Percentiles rank a stretch among this genome's conserved stretches.
Evolutionary conservation across 345 rosid species (phyloP).

Genomic region (Gossypium thurberi): DNA sequence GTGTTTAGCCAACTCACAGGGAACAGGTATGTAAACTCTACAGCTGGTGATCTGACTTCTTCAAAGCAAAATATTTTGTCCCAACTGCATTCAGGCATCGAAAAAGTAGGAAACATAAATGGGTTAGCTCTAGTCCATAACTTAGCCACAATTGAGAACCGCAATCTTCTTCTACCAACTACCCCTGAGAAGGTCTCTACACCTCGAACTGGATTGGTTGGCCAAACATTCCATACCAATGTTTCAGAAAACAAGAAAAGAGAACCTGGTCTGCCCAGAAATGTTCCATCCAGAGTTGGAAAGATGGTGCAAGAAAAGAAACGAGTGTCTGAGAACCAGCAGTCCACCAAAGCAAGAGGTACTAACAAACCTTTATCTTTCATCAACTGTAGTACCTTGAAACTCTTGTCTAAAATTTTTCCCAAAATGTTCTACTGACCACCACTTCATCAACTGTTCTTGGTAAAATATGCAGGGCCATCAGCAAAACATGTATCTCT

Average conservation of each 20-base stretch:
- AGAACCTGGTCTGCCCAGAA: constrained; percentile 18
- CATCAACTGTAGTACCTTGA: constrained; percentile 17
- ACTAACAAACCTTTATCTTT: constrained; percentile 18
- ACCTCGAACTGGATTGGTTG: constrained; percentile 16
- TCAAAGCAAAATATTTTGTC: constrained; percentile 14
- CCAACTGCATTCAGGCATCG: constrained; percentile 7
- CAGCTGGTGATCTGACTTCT: constrained; percentile 15
- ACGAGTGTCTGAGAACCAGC: constrained; percentile 12
- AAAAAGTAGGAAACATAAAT: constrained; percentile 14
- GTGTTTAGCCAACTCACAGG: neutral
- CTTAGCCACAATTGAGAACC: constrained; percentile 17
- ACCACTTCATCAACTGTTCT: constrained; percentile 7
- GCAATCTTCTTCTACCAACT: constrained; percentile 24
- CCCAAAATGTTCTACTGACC: constrained; percentile 10
- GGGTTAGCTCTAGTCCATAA: constrained; percentile 15
- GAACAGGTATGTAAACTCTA: constrained; percentile 3
- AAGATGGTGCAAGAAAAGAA: constrained; percentile 26
- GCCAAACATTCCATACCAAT: constrained; percentile 9
- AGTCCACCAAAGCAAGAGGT: constrained; percentile 35
- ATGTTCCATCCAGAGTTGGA: constrained; percentile 20
- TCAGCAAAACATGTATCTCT: constrained; percentile 21
- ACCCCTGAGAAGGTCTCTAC: constrained; percentile 26
- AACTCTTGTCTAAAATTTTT: constrained; percentile 6
- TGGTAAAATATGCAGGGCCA: constrained; percentile 32
- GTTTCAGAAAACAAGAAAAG: constrained; percentile 24